These are phyloP conservation scores for Rhizopogon salebrosus DNA, from an alignment of 768 basidiomycete genomes.

Conservation along the genomic window DNA sequence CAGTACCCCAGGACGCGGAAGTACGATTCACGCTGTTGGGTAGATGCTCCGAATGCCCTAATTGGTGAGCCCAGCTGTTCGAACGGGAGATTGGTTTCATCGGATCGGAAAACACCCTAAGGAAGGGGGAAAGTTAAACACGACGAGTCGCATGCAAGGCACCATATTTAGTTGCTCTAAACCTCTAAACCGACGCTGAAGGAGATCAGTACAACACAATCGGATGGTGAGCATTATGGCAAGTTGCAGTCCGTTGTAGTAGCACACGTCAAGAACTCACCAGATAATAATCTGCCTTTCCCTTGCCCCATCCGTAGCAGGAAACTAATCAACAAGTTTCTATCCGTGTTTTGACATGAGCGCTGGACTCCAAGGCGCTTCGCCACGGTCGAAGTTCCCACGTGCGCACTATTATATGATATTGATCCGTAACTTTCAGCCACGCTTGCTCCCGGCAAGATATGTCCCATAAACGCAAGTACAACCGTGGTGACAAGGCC, in stretches of 20 bases:
- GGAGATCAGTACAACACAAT: neutral
- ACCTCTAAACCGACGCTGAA: neutral
- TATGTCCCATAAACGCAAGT: conserved; percentile 5
- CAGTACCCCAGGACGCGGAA: neutral
- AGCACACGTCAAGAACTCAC: neutral
- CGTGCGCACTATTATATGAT: neutral
- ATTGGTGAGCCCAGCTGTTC: neutral
- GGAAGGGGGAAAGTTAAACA: neutral
- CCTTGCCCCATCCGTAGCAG: neutral
- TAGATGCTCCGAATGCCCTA: neutral
- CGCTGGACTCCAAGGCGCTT: too few species aligned
- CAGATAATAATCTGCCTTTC: neutral
- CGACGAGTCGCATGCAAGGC: neutral
- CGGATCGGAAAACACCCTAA: neutral
- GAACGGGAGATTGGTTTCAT: neutral
- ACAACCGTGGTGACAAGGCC: neutral
- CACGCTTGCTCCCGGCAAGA: neutral
- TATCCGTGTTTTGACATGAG: neutral
- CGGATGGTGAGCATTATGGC: neutral
- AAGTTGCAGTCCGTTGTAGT: neutral
- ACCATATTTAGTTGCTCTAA: neutral
- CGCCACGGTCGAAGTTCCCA: neutral
- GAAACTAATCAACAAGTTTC: neutral
- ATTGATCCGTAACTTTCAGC: neutral
- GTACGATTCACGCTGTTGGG: neutral